Evolutionary conservation across 108 stramenopile species (phyloP), one percentile per base, ranked within the genome.

Genomic region (Skeletonema grethae): DNA sequence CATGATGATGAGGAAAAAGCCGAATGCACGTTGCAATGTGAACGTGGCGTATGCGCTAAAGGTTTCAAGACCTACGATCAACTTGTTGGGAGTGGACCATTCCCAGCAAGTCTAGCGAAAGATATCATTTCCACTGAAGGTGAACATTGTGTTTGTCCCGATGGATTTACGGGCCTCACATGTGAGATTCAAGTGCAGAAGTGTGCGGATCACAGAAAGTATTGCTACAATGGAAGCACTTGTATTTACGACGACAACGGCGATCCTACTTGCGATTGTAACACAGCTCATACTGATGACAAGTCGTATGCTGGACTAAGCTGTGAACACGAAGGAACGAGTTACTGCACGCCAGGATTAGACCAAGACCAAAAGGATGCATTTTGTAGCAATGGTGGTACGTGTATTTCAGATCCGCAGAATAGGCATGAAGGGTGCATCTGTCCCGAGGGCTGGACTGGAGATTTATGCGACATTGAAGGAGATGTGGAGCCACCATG

Each of bases 111-210:
- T 32, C 38, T 79, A 15, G 64, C 61, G 0, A 30, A 31, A 25
- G 77, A 79, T 57, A 22, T 79, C 12, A 79, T 79, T 56, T 72
- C 77, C 7, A 7, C 65, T 10, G 29, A 31, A 8, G 77, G 77
- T 4, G 77, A 79, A 46, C 79, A 80, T 8, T 80, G 79, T 25
- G 74, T 80, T 31, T 80, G 79, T 55, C 79, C 79, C 4, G 32
- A 61, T 36, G 74, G 74, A 1, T 80, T 39, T 11, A 80, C 79
- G 25, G 79, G 79, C 6, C 68, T 80, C 6, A 63, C 12, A 24
- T 80, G 79, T 39, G 79, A 80, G 25, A 80, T 80, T 34, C 36
- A 36, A n/a, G 79, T 76, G 32, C 18, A 75, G 16, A 34, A 64
- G 22, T 80, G 79, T 22, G 39, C 45, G 12, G 22, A 59, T 7